Evolutionary conservation across 805 yeast species (phyloP), one percentile per base, ranked within the genome.

Genomic region (Schwanniomyces occidentalis): DNA sequence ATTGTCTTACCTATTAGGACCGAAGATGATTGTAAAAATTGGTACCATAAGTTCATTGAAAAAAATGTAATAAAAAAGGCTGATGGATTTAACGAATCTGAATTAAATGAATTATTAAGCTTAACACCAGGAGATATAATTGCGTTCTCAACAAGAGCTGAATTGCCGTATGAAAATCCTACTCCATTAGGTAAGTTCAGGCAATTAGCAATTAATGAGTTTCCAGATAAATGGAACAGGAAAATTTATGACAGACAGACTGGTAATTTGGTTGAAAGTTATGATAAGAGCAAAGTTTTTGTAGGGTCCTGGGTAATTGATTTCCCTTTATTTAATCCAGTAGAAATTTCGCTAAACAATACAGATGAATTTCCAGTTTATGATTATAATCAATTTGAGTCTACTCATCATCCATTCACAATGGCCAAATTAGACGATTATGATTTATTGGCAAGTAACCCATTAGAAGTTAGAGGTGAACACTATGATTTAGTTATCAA

Each of bases 391-490:
- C 48, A 54, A 7, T 71, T 69, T 31, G 78, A 73, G 24, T 76
- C 98, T 0, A 90, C 97, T 0, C 99, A 93, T 54, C 99, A 93
- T 56, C 99, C 99, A 4, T 93, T 93, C 63, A 93, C 99, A 0
- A 93, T 93, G 98, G 85, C 82, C 1, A 73, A 80, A 23, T 52
- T 78, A 0, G 79, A 75, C 9, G 96, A 88, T 52, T 82, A 82
- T 46, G 75, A 75, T 1, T 55, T 63, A 5, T 63, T 89, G 5
- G 70, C 52, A 5, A 45, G 65, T 0, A 67, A 71, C 13, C 95
- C 95, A 4, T 58, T 86, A 16, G 55, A 63, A 24, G 88, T 83
- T 2, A 71, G 77, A 24, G 99, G 98, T 8, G 95, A 86, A 50
- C 99, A 93, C 58, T 93, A 89, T 56, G 99, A 93, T 55, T 62